Conservation (phyloP, 225 moss, liverwort and hornwort genomes). For the Bryoerythrophyllum caledonicum region DNA sequence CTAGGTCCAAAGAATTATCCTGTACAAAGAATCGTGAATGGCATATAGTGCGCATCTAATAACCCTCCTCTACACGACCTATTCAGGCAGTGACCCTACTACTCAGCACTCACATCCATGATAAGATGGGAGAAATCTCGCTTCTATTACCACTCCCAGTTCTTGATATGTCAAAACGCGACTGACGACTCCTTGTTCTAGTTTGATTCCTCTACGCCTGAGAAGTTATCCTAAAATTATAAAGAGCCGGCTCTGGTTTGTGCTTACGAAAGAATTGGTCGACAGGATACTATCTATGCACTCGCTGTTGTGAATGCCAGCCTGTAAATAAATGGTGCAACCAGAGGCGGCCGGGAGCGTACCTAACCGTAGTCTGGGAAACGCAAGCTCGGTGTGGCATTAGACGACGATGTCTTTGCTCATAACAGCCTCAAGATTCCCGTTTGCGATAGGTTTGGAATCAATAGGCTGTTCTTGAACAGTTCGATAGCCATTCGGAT, state of each 20-base stretch:
- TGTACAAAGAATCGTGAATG: constrained; percentile 33
- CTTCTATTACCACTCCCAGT: constrained; percentile 5
- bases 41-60: constrained; percentile 6
- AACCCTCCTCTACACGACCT: constrained; percentile 5
- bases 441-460: constrained; percentile 27
- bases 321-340: not conserved
- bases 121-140: constrained; percentile 6
- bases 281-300: constrained; percentile 15
- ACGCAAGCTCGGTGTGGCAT: constrained; percentile 1
- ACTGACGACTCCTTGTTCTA: constrained; percentile 7
- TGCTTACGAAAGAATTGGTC: constrained; percentile 31
- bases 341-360: constrained; percentile 1
- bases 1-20: constrained; percentile 33
- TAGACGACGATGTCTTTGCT: constrained; percentile 18
- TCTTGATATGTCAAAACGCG: constrained; percentile 1
- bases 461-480: constrained; percentile 37
- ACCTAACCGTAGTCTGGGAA: not conserved
- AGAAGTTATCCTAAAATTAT: not conserved
- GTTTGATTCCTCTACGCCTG: constrained; percentile 3
- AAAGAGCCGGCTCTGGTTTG: not conserved
- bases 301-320: constrained; percentile 19
- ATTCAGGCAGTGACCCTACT: constrained; percentile 2
- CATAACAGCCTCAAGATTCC: constrained; percentile 24
- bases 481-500: constrained; percentile 68
- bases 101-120: constrained; percentile 15